A percentile compares a stretch with the other conserved stretches of the same genome.
Evolutionary conservation across 441 rosid genomes (phyloP).

Genomic region (Jatropha multifida): DNA sequence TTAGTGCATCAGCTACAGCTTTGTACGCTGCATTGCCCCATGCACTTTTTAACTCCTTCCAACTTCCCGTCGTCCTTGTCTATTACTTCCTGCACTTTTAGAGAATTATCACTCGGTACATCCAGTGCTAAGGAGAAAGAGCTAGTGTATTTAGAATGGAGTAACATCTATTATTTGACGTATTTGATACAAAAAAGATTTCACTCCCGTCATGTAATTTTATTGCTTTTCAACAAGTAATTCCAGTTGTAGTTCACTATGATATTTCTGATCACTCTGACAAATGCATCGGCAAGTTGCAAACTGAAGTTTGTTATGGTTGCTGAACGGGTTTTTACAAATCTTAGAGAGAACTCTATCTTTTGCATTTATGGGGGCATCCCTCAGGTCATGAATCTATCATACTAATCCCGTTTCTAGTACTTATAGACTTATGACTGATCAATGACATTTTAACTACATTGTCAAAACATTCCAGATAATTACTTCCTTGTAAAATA

Average conservation of each 20-base stretch:
- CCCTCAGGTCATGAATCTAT: background rate
- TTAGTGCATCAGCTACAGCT: slow-evolving; percentile 36
- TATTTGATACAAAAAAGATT: too few species aligned
- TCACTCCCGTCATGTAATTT: too few species aligned
- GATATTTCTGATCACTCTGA: background rate
- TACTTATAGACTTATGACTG: background rate
- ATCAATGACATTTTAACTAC: background rate
- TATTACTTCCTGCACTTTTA: slow-evolving; percentile 33
- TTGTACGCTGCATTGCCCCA: slow-evolving; percentile 34
- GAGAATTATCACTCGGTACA: background rate
- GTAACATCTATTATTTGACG: too few species aligned
- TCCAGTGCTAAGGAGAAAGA: too few species aligned
- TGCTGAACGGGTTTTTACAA: background rate
- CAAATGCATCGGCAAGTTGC: background rate
- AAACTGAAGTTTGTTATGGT: background rate
- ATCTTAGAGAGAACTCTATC: background rate
- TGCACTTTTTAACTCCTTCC: slow-evolving; percentile 27
- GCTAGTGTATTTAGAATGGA: too few species aligned
- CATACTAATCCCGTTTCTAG: background rate
- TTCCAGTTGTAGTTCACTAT: too few species aligned
- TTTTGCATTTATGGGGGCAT: background rate
- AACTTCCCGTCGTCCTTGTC: slow-evolving; percentile 45
- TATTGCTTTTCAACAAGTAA: too few species aligned
- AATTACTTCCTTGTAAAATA: too few species aligned
- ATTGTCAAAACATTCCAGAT: too few species aligned